Evolutionary conservation across 345 rosid genomes (phyloP).

Genomic region (Carallia pectinifolia): DNA sequence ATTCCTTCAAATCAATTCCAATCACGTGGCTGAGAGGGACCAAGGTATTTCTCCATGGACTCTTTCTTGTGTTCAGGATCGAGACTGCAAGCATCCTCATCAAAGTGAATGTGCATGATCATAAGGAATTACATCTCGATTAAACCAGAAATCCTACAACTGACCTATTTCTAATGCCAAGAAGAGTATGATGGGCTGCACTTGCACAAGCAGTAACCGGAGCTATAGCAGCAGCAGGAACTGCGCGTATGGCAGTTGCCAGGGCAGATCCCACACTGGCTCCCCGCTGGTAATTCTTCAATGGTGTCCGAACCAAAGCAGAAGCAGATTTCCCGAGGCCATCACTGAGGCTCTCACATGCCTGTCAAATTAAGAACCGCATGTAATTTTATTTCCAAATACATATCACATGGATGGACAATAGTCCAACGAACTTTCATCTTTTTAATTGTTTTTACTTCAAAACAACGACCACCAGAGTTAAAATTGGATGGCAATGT

Average conservation of each 20-base stretch:
- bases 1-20: conserved; percentile 21
- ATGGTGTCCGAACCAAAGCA: conserved; percentile 76
- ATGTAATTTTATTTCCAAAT: neutral
- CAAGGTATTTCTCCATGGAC: conserved; percentile 95
- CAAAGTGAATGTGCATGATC: conserved; percentile 14
- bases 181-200: conserved; percentile 74
- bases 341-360: conserved; percentile 75
- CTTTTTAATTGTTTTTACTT: neutral
- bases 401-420: neutral
- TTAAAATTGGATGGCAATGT: neutral
- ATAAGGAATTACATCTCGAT: neutral
- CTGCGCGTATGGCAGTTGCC: conserved; percentile 71
- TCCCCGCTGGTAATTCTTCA: conserved; percentile 79
- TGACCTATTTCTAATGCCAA: conserved; percentile 90
- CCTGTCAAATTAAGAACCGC: conserved; percentile 44
- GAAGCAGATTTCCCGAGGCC: conserved; percentile 90
- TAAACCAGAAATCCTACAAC: conserved; percentile 6
- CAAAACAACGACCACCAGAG: too few species aligned
- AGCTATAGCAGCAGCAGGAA: conserved; percentile 94
- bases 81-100: conserved; percentile 57
- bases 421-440: neutral
- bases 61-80: conserved; percentile 95
- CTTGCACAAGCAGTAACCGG: conserved; percentile 84
- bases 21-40: conserved; percentile 48
- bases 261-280: conserved; percentile 75